Evolutionary conservation across 228 moss, liverwort and hornwort genomes (phyloP).

Genomic region (Sphagnum magellanicum): DNA sequence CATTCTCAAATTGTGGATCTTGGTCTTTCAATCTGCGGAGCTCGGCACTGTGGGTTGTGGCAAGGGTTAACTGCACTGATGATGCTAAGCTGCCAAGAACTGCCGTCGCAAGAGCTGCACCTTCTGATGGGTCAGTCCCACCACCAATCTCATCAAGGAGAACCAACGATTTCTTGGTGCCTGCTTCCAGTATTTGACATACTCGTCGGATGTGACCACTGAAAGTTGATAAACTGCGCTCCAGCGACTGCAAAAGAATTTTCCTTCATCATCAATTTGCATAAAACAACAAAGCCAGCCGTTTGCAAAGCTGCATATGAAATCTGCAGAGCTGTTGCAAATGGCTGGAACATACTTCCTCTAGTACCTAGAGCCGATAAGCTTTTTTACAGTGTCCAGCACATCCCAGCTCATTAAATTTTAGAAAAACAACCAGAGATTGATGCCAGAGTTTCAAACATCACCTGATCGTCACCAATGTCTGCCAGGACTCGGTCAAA

Average conservation of each 20-base stretch:
- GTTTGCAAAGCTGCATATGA: background rate
- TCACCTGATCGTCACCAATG: conserved; percentile 93
- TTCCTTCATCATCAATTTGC: background rate
- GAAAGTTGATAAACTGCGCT: conserved; percentile 56
- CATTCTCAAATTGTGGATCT: conserved; percentile 86
- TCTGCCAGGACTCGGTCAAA: conserved; percentile 82
- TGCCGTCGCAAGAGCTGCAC: conserved; percentile 86
- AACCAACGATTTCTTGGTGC: conserved; percentile 33
- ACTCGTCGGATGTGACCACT: conserved; percentile 50
- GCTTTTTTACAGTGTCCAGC: no score
- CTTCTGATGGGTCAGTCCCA: conserved; percentile 97
- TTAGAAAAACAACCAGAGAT: no score
- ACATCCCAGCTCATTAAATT: no score
- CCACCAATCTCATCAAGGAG: conserved; percentile 73
- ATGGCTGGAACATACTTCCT: no score
- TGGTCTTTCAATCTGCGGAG: conserved; percentile 82
- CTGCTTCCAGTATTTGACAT: conserved; percentile 37
- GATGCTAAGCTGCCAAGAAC: conserved; percentile 63
- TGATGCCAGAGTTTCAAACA: background rate
- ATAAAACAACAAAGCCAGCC: background rate
- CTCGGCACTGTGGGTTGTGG: conserved; percentile 95
- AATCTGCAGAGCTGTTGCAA: no score
- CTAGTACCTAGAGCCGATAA: no score
- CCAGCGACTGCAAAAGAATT: conserved; percentile 32
- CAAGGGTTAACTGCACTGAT: conserved; percentile 61